Evolutionary conservation across 257 asterid species (phyloP).

Genomic region (Echites panduratus): DNA sequence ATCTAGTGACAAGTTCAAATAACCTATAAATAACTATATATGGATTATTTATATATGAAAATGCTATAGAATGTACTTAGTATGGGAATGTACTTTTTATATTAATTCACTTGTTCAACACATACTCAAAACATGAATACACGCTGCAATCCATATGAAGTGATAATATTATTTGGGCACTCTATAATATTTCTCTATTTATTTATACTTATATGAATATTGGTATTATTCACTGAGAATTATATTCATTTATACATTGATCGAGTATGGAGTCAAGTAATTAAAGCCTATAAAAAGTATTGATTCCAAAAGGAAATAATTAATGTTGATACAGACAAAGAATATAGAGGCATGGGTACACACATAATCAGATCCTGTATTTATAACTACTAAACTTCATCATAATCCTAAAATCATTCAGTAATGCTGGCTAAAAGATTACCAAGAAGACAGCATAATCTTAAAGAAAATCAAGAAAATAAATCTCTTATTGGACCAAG

Average conservation of each 20-base stretch:
- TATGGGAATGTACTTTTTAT: too few species aligned
- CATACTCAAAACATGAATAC: too few species aligned
- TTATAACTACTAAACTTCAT: too few species aligned
- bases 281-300: not conserved
- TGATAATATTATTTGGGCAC: too few species aligned
- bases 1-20: too few species aligned
- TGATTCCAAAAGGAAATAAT: not conserved
- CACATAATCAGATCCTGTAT: not conserved
- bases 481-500: not conserved
- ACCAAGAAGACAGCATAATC: not conserved
- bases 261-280: not conserved
- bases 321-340: not conserved
- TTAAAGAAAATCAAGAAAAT: not conserved
- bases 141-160: too few species aligned
- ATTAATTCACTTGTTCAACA: too few species aligned
- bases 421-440: slow-evolving; percentile 5
- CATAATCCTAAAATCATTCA: not conserved
- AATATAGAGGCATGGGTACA: not conserved
- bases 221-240: not conserved
- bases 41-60: too few species aligned
- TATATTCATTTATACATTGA: not conserved
- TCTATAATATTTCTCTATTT: too few species aligned
- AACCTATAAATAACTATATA: too few species aligned
- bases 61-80: too few species aligned
- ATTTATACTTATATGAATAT: too few species aligned